Base-by-base conservation (phyloP, 2,329 filamentous ascomycete species). In the Talaromyces sp. region DNA sequence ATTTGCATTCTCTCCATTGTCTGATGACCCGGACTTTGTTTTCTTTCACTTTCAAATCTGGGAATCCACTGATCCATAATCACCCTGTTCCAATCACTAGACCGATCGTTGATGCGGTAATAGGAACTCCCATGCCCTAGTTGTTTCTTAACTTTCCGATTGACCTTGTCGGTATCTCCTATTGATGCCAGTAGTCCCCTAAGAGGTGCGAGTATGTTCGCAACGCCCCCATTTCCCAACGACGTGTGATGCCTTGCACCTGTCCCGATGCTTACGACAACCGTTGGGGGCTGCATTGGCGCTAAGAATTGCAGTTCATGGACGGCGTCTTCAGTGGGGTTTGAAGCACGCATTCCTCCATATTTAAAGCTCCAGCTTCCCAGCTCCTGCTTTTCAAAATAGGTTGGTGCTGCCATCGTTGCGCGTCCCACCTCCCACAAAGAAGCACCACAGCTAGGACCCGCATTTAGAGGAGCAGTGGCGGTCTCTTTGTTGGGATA, bases 341-440 rank as follows among this genome's bases (percentile, higher is more conserved):
- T 43, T 43, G 39, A 43, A n/a, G 39, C 39, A n/a, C 39, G 39
- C 39, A 43, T 43, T 43, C 39, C 39, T 43, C 39, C 39, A 43
- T 43, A n/a, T 43, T 78, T 68, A 13, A 75, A 79, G 2, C 68
- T 59, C 0, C 61, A 63, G 19, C 66, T 61, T 1, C 66, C 70
- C 4, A 74, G 64, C 5, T 19, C 45, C 0, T 69, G 63, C 0
- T 67, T 11, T 2, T 70, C 67, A 59, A 75, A 74, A 7, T 60
- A 73, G 1, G 50, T 50, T 1, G 83, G 83, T 0, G 83, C 83
- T 2, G 84, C 84, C 1, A 80, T 82, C 0, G 83, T 85, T 1
- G 83, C 84, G 8, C 83, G 72, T 0, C 81, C 83, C 0, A 84
- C 83, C 70, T 84, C 73, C 78, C 82, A 85, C 47, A 86, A 84